Conservation (phyloP, 495 filamentous ascomycete genomes). For the Hypoxylon perforatum region DNA sequence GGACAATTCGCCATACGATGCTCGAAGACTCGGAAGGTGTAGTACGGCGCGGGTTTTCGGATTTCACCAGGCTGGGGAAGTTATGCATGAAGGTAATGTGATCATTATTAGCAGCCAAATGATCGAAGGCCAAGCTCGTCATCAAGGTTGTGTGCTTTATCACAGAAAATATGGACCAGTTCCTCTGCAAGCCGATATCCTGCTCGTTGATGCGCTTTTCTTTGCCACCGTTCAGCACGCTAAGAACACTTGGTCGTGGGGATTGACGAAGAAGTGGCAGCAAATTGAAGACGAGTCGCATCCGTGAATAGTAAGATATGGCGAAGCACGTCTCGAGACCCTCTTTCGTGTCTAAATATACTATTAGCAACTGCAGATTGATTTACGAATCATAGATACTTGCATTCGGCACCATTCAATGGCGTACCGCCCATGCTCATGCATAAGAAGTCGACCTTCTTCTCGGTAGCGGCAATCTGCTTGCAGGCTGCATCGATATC, state of each 20-base stretch:
- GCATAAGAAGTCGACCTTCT: slow-evolving; percentile 38
- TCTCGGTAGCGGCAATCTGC: slow-evolving; percentile 7
- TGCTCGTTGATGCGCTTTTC: slow-evolving; percentile 25
- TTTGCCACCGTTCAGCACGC: slow-evolving; percentile 34
- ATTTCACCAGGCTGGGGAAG: slow-evolving; percentile 28
- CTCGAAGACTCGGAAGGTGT: background rate
- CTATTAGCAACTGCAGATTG: background rate
- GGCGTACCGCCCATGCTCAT: slow-evolving; percentile 37
- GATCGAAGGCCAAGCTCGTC: slow-evolving; percentile 28
- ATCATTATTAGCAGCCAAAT: slow-evolving; percentile 13
- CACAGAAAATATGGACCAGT: slow-evolving; percentile 12
- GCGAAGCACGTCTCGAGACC: slow-evolving; percentile 21
- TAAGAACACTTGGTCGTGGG: slow-evolving; percentile 29
- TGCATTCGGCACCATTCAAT: slow-evolving; percentile 15
- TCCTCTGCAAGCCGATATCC: slow-evolving; percentile 26
- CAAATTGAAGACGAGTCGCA: slow-evolving; percentile 27
- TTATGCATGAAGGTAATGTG: slow-evolving; percentile 33
- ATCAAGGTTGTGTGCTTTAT: slow-evolving; percentile 31
- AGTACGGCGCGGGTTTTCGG: slow-evolving; percentile 1
- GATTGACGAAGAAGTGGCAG: slow-evolving; percentile 28
- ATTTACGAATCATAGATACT: background rate
- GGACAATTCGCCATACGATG: background rate
- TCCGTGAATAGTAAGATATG: slow-evolving; percentile 35
- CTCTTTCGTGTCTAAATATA: slow-evolving; percentile 27
- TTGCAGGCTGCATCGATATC: slow-evolving; percentile 29